Base-by-base conservation (phyloP, 2,329 filamentous ascomycete genomes). In the Xylaria sp. region DNA sequence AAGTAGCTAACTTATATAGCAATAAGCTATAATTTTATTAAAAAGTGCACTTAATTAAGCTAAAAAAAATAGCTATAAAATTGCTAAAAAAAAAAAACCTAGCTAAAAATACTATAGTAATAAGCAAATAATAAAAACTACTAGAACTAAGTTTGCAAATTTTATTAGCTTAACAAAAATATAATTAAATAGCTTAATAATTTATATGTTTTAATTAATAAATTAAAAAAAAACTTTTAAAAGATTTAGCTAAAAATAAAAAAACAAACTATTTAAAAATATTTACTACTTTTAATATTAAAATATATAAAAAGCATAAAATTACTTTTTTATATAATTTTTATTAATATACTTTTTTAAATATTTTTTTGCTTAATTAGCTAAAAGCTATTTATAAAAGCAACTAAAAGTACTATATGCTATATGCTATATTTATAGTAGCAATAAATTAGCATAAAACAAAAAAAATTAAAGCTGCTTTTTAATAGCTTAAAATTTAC, bases 341-440 rank as follows among this genome's bases (percentile, higher is more conserved):
- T 15, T 20, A 54, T 7, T 54, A 39, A 3, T 39, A 25, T 27
- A 15, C 17, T 25, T 51, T 54, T 54, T 25, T 39, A 39, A 54
- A 54, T 13, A 54, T 17, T 7, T 54, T 15, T 38, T 39, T 54
- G 5, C 10, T 54, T 25, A 39, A 54, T 54, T 54, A 54, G n/a
- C 4, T 17, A 54, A 54, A 54, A 25, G 11, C 33, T 15, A 7
- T 54, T 17, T 38, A 54, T 54, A 39, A 54, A 54, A 25, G 17
- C 9, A 39, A 54, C 17, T 25, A 39, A 39, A 39, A 54, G 5
- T 27, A 54, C 39, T 39, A 54, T 39, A 54, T 17, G 15, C 3
- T 54, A 39, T 39, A 54, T 54, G 17, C 27, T 15, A 54, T 54
- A 54, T 54, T 54, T 54, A 39, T 27, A 39, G 11, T 9, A 7